Percentiles rank a stretch among this genome's conserved stretches.
phyloP scores from a whole-genome alignment of 2,329 filamentous ascomycete genomes.

The Blastomyces emzantsi region DNA sequence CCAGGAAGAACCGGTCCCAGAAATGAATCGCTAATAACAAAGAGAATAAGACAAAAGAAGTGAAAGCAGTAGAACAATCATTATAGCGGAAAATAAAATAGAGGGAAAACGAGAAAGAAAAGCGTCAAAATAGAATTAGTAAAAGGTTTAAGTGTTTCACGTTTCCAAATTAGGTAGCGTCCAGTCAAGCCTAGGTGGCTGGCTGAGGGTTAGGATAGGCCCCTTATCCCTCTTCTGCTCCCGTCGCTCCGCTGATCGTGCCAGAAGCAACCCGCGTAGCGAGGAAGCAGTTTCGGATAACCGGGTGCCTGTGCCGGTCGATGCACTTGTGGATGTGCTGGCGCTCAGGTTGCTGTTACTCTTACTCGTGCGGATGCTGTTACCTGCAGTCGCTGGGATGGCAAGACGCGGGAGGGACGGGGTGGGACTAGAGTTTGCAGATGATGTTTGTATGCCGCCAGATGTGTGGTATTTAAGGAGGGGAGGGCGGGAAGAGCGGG shows the following conservation, averaged over 20 bases:
- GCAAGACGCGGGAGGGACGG: not conserved
- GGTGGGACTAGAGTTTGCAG: not conserved
- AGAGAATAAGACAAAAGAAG: not conserved
- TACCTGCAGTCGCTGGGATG: not conserved
- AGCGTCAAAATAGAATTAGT: not conserved
- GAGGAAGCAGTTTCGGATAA: conserved; percentile 29
- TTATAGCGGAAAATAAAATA: not conserved
- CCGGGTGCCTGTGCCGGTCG: not conserved
- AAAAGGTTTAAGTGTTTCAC: not conserved
- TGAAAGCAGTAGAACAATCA: not conserved
- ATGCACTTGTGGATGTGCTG: conserved; percentile 28
- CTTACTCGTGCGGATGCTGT: conserved; percentile 8
- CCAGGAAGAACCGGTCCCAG: not conserved
- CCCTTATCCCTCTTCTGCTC: conserved; percentile 4
- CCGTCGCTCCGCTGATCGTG: conserved; percentile 18
- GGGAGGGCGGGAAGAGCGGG: not conserved
- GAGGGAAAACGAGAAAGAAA: not conserved
- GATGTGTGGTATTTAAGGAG: conserved; percentile 4
- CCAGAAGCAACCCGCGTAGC: conserved; percentile 28
- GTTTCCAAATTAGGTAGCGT: conserved; percentile 1
- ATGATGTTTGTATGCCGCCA: not conserved
- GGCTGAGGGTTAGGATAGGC: not conserved
- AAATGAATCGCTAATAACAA: not conserved
- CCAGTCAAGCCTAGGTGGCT: conserved; percentile 11
- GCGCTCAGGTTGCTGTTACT: conserved; percentile 28